Conservation (phyloP, 257 asterid genomes). For the Solanum rostratum region DNA sequence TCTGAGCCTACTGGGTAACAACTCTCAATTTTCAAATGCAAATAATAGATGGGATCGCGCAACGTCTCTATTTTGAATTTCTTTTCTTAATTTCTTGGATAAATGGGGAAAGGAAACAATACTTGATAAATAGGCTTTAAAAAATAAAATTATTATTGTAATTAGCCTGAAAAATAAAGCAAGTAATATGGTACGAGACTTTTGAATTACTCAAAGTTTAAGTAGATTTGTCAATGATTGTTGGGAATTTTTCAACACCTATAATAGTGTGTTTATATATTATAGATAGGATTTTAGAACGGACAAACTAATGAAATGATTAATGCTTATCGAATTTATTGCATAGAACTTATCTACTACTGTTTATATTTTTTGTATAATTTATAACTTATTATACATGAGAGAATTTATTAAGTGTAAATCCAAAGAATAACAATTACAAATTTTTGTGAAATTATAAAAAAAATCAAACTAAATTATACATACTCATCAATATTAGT, state of each 20-base stretch:
- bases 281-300: no score
- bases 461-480: no score
- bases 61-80: not conserved
- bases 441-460: no score
- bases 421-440: no score
- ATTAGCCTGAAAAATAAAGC: not conserved
- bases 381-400: no score
- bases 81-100: not conserved
- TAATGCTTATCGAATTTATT: no score
- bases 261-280: no score
- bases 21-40: not conserved
- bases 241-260: not conserved
- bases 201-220: not conserved
- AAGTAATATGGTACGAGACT: not conserved
- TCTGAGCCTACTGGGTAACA: not conserved
- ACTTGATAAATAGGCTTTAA: not conserved
- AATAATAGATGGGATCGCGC: not conserved
- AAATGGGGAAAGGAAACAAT: not conserved
- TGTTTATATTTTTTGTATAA: no score
- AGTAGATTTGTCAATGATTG: not conserved
- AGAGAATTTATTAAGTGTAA: no score
- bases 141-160: not conserved
- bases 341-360: no score
- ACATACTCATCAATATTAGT: no score
- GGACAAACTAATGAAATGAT: no score